A percentile compares a stretch with the other conserved stretches of the same genome.
Evolutionary conservation across 352 stramenopile species (phyloP).

Genomic region (Elongisporangium senticosum): DNA sequence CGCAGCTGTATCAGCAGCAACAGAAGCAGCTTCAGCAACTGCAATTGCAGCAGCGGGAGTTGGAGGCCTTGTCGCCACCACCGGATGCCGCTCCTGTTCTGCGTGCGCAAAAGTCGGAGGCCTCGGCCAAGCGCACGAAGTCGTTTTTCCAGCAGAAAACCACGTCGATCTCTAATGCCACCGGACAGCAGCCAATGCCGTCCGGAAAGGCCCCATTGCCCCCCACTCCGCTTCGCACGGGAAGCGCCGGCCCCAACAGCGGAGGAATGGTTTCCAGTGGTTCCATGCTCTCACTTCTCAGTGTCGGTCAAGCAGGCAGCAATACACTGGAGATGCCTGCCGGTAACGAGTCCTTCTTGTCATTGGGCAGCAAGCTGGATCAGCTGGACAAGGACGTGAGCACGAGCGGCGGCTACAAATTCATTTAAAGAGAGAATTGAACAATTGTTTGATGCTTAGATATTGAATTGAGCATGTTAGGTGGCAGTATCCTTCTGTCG

Average conservation of each 20-base stretch:
- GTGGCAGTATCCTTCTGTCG: background rate
- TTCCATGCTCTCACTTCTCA: background rate
- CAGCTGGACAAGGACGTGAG: slow-evolving; percentile 67
- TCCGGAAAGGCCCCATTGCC: background rate
- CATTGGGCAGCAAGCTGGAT: slow-evolving; percentile 68
- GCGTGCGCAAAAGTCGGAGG: slow-evolving; percentile 3
- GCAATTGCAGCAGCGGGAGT: slow-evolving; percentile 18
- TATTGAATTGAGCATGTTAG: background rate
- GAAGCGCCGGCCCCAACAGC: background rate
- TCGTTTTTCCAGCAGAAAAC: slow-evolving; percentile 17
- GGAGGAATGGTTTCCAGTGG: background rate
- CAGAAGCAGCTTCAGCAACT: slow-evolving; percentile 13
- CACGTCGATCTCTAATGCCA: background rate
- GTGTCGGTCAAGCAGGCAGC: background rate
- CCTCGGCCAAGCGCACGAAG: slow-evolving; percentile 12
- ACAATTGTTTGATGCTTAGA: background rate
- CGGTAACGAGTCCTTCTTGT: slow-evolving; percentile 1
- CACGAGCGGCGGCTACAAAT: slow-evolving; percentile 18
- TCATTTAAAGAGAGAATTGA: slow-evolving; percentile 10
- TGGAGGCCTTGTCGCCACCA: background rate
- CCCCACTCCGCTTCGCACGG: background rate
- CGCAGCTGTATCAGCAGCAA: slow-evolving; percentile 9
- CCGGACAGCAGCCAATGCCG: background rate
- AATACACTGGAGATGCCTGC: background rate
- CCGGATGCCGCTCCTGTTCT: slow-evolving; percentile 6